Evolutionary conservation across 225 moss, liverwort and hornwort species (phyloP).

Genomic region (Marchantia polymorpha): DNA sequence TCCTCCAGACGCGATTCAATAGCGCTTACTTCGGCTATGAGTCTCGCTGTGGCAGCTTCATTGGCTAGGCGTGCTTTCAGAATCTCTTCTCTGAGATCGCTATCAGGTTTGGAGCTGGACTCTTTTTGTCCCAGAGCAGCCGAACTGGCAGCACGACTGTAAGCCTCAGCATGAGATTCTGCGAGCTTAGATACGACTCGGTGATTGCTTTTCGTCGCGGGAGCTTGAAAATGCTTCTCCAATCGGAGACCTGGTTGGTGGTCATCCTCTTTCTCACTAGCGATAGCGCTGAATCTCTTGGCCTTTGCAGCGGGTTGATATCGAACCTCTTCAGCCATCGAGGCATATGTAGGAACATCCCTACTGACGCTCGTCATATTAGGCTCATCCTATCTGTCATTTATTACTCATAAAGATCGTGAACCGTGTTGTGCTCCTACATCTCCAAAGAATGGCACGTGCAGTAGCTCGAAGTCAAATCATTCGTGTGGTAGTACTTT

Average conservation of each 20-base stretch:
- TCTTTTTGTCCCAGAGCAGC: background rate
- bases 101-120: background rate
- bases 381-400: background rate
- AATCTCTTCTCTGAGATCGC: conserved; percentile 44
- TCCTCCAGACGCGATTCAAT: conserved; percentile 81
- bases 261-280: background rate
- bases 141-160: background rate
- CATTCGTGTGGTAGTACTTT: background rate
- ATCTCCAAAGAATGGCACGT: background rate
- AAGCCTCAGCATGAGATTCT: conserved; percentile 1
- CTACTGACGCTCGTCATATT: conserved; percentile 20
- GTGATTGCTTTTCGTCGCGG: background rate
- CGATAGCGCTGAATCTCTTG: background rate
- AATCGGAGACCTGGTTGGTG: background rate
- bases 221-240: background rate
- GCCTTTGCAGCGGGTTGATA: background rate
- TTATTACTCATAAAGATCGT: background rate
- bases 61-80: conserved; percentile 58
- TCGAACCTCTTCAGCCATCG: conserved; percentile 11
- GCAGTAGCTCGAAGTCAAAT: background rate
- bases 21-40: conserved; percentile 74
- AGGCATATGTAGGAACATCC: conserved; percentile 10
- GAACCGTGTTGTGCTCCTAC: background rate
- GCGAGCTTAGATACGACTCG: background rate
- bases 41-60: conserved; percentile 67